Evolutionary conservation across 2,329 filamentous ascomycete species (phyloP), one percentile per base, ranked within the genome.

Genomic region (Aspergillus carbonarius): DNA sequence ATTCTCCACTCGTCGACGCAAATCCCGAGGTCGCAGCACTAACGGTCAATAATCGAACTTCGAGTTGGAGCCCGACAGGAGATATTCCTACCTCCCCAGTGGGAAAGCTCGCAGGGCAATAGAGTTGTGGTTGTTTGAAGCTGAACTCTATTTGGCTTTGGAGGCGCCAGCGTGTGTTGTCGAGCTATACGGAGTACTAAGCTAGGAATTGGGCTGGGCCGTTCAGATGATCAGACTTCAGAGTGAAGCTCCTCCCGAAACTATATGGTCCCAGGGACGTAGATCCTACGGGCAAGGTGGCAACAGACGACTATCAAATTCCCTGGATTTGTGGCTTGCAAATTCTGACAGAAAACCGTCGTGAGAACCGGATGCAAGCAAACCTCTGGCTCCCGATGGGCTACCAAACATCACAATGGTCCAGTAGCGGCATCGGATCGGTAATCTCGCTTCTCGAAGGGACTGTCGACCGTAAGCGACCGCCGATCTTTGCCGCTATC

Each of bases 1-100:
- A 52, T 37, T 27, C 57, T 27, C 57, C 57, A 56, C 57, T 55
- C 34, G 12, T 23, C 57, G 25, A 39, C n/a, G 35, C 46, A 34
- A 18, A 27, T 32, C 23, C 48, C 39, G 25, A 40, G 27, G n/a
- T 47, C n/a, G 20, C 18, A 27, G 20, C 32, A 37, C 39, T 50
- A 32, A 35, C 30, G 39, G 37, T 51, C 34, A 55, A 59, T 50
- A 51, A 54, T 58, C 34, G 49, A 58, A 48, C 23, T 48, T 25
- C 9, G 12, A 32, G 9, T 12, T 27, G 25, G n/a, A 48, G 25
- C 44, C 27, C 44, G 44, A 30, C 12, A 17, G 44, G 25, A 48
- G n/a, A 48, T 4, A n/a, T 17, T 32, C 30, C 30, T 32, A 32
- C 30, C 10, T 32, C 44, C 23, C 32, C 27, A 30, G 27, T 12